These are phyloP conservation scores for Claviceps purpurea DNA, from an alignment of 2,329 filamentous ascomycete species.

Conservation along the genomic window DNA sequence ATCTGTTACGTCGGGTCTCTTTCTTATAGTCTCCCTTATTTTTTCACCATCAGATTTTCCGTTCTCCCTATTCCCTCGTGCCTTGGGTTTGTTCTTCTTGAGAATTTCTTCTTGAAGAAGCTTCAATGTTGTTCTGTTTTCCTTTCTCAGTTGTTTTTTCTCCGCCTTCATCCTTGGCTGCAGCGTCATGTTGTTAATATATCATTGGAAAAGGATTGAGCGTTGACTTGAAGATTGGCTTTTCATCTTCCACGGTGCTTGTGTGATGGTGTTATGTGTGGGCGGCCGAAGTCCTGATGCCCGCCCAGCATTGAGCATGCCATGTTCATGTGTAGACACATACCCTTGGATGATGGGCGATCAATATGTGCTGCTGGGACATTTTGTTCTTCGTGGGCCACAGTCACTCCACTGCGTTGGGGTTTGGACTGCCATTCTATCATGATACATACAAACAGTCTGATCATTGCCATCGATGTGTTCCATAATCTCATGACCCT, in stretches of 20 bases:
- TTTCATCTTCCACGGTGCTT: not conserved
- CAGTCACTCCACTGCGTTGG: too few relatives aligned
- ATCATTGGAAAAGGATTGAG: not conserved
- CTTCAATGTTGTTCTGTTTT: not conserved
- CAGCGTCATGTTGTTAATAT: not conserved
- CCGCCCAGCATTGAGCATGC: too few relatives aligned
- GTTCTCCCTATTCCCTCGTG: constrained; percentile 6
- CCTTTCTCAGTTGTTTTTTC: not conserved
- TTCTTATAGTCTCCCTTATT: constrained; percentile 5
- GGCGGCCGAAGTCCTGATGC: too few relatives aligned
- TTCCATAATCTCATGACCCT: too few relatives aligned
- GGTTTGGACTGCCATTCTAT: too few relatives aligned
- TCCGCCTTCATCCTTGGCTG: not conserved
- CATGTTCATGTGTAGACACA: too few relatives aligned
- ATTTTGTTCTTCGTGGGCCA: too few relatives aligned
- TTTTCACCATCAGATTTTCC: not conserved
- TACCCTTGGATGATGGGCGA: too few relatives aligned
- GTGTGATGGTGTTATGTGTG: not conserved
- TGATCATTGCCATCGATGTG: too few relatives aligned
- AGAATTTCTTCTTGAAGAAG: constrained; percentile 2
- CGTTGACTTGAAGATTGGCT: not conserved
- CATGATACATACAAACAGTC: too few relatives aligned
- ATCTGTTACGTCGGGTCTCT: not conserved
- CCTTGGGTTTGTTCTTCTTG: constrained; percentile 7
- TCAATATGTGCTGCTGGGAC: too few relatives aligned